Conservation (phyloP, 2,329 filamentous ascomycete genomes). For the Exophiala dermatitidis region DNA sequence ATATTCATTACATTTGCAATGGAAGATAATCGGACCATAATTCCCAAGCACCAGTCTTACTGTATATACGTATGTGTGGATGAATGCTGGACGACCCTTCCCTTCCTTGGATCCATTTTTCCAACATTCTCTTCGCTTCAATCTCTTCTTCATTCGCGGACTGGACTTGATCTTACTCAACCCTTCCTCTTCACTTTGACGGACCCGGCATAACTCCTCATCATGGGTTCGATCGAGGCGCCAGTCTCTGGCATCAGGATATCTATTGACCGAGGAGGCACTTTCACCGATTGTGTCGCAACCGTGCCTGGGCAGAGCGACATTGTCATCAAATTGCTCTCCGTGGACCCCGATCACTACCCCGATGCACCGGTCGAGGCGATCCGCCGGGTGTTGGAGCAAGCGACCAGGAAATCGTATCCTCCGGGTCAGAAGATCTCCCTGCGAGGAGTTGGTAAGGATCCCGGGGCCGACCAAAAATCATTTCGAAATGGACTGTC, state of each 20-base stretch:
- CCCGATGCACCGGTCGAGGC: slow-evolving; percentile 59
- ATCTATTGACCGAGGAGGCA: slow-evolving; percentile 33
- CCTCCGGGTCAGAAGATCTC: slow-evolving; percentile 28
- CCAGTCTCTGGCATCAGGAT: background rate
- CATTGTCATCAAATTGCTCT: slow-evolving; percentile 37
- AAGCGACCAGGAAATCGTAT: slow-evolving; percentile 32
- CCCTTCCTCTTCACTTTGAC: background rate
- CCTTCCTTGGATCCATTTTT: too few relatives aligned
- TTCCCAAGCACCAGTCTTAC: too few relatives aligned
- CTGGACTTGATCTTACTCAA: too few relatives aligned
- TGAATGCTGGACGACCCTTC: too few relatives aligned
- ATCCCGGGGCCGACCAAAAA: background rate
- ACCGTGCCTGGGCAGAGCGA: slow-evolving; percentile 21
- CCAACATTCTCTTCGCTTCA: too few relatives aligned
- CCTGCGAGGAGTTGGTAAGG: slow-evolving; percentile 31
- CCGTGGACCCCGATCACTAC: slow-evolving; percentile 35
- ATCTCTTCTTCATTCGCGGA: too few relatives aligned
- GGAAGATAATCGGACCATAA: too few relatives aligned
- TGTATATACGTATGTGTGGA: too few relatives aligned
- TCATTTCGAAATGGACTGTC: background rate
- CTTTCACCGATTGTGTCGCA: slow-evolving; percentile 46
- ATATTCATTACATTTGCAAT: too few relatives aligned
- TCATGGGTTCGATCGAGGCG: background rate
- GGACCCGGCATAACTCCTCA: background rate
- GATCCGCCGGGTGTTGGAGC: slow-evolving; percentile 35